Conservation (phyloP, 768 basidiomycete species). For the Gloeostereum incarnatum region DNA sequence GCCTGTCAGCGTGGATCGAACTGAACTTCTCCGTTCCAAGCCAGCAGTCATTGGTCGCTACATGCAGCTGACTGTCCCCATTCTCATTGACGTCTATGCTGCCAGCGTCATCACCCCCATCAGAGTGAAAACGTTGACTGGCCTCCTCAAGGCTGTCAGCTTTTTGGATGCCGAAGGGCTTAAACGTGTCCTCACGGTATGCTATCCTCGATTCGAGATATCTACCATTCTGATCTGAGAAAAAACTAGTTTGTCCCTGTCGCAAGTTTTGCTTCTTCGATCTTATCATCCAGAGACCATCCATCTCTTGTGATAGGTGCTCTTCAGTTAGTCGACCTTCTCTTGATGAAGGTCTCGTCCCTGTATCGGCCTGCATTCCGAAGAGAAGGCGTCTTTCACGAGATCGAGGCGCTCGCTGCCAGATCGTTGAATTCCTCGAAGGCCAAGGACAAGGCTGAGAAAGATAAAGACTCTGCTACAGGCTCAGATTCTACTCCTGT, state of each 20-base stretch:
- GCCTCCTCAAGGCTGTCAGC: slow-evolving; percentile 83
- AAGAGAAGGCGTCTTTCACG: slow-evolving; percentile 94
- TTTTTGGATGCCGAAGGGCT: slow-evolving; percentile 77
- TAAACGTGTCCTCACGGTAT: slow-evolving; percentile 66
- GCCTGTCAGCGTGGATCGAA: slow-evolving; percentile 39
- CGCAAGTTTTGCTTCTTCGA: slow-evolving; percentile 90
- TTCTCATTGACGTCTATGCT: slow-evolving; percentile 98
- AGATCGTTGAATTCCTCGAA: slow-evolving; percentile 48
- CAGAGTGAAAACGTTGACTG: slow-evolving; percentile 81
- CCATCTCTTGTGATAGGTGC: slow-evolving; percentile 80
- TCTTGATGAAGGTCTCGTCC: slow-evolving; percentile 74
- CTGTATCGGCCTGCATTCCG: slow-evolving; percentile 87
- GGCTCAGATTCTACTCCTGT: slow-evolving; percentile 27
- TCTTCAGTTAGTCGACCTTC: slow-evolving; percentile 87
- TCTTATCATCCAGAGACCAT: slow-evolving; percentile 89
- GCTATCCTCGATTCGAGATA: slow-evolving; percentile 2
- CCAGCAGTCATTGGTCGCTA: slow-evolving; percentile 74
- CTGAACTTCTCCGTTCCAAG: slow-evolving; percentile 67
- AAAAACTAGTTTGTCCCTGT: slow-evolving; percentile 76
- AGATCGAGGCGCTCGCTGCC: slow-evolving; percentile 72
- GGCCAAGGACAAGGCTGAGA: slow-evolving; percentile 24
- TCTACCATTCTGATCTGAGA: slow-evolving; percentile 6
- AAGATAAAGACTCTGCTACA: slow-evolving; percentile 27
- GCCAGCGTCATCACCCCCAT: slow-evolving; percentile 88
- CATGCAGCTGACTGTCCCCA: slow-evolving; percentile 84